Conservation (phyloP, 1,284 basidiomycete genomes). For the Cystobasidiaceae sp. region DNA sequence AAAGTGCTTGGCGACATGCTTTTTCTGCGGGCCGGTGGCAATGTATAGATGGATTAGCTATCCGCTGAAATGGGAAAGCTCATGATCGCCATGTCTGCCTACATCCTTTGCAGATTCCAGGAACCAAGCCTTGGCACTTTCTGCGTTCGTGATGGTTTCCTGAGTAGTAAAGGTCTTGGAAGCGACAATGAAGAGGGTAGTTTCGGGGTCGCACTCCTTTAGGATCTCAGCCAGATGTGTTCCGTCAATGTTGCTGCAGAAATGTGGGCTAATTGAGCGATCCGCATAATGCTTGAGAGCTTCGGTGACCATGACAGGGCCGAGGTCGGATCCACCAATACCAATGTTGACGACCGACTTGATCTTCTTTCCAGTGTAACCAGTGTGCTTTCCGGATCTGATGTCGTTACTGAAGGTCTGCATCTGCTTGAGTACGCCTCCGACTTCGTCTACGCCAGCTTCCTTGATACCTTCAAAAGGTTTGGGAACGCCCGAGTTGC, state of each 20-base stretch:
- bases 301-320: constrained; percentile 98
- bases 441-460: constrained; percentile 75
- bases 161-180: constrained; percentile 99
- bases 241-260: constrained; percentile 97
- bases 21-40: constrained; percentile 52
- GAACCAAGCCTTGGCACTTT: constrained; percentile 93
- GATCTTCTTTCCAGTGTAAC: constrained; percentile 94
- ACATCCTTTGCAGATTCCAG: constrained; percentile 69
- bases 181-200: constrained; percentile 94
- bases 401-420: constrained; percentile 81
- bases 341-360: constrained; percentile 96
- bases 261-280: constrained; percentile 78
- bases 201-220: constrained; percentile 77
- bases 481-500: constrained; percentile 63
- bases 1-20: constrained; percentile 97
- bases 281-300: constrained; percentile 90
- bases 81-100: too few species aligned
- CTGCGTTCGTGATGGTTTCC: constrained; percentile 98
- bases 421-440: constrained; percentile 81
- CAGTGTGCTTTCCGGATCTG: constrained; percentile 83
- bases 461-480: constrained; percentile 63
- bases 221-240: constrained; percentile 92
- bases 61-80: background rate
- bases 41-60: background rate
- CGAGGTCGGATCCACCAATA: constrained; percentile 95